phyloP scores from a whole-genome alignment of 345 rosid species.

The Populus pruinosa region DNA sequence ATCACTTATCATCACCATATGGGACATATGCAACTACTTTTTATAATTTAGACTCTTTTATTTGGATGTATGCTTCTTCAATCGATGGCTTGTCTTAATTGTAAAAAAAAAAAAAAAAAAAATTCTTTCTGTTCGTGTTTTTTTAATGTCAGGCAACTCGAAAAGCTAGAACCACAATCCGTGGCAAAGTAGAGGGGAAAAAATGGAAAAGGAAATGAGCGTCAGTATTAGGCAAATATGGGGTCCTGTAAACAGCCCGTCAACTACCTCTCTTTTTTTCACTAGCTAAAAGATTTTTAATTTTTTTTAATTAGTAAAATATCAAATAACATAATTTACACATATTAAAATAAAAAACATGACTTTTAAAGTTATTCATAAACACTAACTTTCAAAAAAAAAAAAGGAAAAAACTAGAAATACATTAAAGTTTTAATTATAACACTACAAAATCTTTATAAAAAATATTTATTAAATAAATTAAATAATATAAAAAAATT shows the following conservation, averaged over 20 bases:
- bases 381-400: too few relatives aligned
- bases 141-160: neutral
- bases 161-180: conserved; percentile 2
- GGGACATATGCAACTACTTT: neutral
- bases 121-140: too few relatives aligned
- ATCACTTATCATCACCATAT: neutral
- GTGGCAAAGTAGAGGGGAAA: neutral
- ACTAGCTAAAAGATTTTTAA: neutral
- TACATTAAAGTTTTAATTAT: too few relatives aligned
- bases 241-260: neutral
- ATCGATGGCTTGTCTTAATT: conserved; percentile 14
- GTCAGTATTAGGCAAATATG: neutral
- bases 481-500: too few relatives aligned
- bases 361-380: too few relatives aligned
- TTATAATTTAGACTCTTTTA: neutral
- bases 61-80: conserved; percentile 24
- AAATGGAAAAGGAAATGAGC: neutral
- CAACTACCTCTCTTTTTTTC: neutral
- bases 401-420: too few relatives aligned
- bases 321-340: too few relatives aligned
- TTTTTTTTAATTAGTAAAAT: too few relatives aligned
- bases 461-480: too few relatives aligned
- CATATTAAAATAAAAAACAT: too few relatives aligned
- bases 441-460: accelerated
- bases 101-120: neutral